Evolutionary conservation across 2,329 filamentous ascomycete genomes (phyloP).

Genomic region (Aspergillus thermomutatus): DNA sequence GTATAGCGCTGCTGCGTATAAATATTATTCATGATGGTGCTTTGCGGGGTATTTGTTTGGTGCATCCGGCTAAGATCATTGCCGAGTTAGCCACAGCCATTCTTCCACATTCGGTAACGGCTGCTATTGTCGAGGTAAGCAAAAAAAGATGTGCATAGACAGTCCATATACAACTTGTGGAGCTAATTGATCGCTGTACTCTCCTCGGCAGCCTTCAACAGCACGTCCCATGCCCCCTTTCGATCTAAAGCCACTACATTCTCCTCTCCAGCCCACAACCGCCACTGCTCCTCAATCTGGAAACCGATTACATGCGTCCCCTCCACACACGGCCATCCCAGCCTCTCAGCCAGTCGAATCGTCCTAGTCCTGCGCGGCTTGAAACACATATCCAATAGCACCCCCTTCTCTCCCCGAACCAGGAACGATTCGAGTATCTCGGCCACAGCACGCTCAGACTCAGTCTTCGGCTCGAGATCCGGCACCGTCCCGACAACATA

Average conservation of each 20-base stretch:
- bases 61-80: too few species aligned
- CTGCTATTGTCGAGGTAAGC: too few species aligned
- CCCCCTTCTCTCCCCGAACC: constrained; percentile 23
- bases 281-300: constrained; percentile 41
- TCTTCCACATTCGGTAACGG: too few species aligned
- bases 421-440: constrained; percentile 29
- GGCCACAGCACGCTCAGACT: constrained; percentile 24
- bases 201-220: constrained; percentile 31
- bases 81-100: too few species aligned
- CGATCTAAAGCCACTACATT: constrained; percentile 19
- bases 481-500: constrained; percentile 42
- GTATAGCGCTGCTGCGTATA: background rate
- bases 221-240: constrained; percentile 30
- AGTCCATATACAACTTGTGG: too few species aligned
- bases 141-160: too few species aligned
- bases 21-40: too few species aligned
- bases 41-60: too few species aligned
- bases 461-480: constrained; percentile 33
- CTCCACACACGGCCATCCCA: constrained; percentile 38
- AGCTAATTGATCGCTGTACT: constrained; percentile 34
- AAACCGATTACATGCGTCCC: constrained; percentile 42
- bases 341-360: constrained; percentile 30
- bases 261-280: constrained; percentile 35
- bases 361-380: constrained; percentile 39
- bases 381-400: constrained; percentile 45